phyloP scores from a whole-genome alignment of 805 yeast genomes.

The Hanseniaspora mollemarum region DNA sequence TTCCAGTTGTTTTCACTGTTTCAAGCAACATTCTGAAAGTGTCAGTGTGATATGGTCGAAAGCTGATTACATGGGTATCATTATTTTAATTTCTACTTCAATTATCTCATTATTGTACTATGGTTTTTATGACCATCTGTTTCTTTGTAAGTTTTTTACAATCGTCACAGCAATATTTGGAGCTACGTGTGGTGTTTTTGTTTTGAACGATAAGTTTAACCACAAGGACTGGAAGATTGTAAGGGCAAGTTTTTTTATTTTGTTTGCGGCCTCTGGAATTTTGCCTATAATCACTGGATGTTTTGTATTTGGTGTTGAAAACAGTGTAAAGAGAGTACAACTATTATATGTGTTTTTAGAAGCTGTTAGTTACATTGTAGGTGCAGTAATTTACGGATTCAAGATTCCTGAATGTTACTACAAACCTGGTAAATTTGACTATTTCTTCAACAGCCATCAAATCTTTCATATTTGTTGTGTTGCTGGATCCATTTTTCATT shows the following conservation, averaged over 20 bases:
- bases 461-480: conserved; percentile 71
- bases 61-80: conserved; percentile 66
- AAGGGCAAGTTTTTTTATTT: conserved; percentile 65
- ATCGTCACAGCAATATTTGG: conserved; percentile 46
- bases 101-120: conserved; percentile 41
- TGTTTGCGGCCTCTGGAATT: conserved; percentile 65
- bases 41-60: conserved; percentile 51
- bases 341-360: conserved; percentile 55
- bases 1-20: conserved; percentile 55
- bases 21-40: conserved; percentile 52
- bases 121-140: conserved; percentile 33
- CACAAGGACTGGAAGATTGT: conserved; percentile 56
- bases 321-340: conserved; percentile 43
- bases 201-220: conserved; percentile 55
- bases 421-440: conserved; percentile 52
- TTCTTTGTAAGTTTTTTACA: conserved; percentile 25
- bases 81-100: conserved; percentile 54
- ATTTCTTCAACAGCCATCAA: conserved; percentile 73
- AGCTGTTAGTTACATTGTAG: conserved; percentile 60
- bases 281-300: conserved; percentile 56
- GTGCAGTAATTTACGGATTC: conserved; percentile 68
- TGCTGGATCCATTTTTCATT: conserved; percentile 64
- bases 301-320: conserved; percentile 38
- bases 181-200: conserved; percentile 46
- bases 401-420: conserved; percentile 63